Evolutionary conservation across 495 filamentous ascomycete genomes (phyloP), one percentile per base, ranked within the genome.

Genomic region (Daldinia concentrica): DNA sequence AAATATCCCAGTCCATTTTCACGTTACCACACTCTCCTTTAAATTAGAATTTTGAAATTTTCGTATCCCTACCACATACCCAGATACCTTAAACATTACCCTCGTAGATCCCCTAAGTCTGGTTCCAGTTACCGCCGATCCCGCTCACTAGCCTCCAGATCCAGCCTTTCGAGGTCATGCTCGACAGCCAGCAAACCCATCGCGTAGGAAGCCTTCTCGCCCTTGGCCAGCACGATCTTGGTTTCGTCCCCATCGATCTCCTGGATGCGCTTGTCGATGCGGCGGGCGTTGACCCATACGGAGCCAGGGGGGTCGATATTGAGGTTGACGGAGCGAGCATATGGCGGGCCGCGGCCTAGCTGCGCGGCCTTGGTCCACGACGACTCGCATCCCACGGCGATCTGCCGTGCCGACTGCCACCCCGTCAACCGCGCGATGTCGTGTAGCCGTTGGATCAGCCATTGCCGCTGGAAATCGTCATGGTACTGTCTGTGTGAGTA

Each of bases 351-450:
- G 7, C 87, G 85, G 3, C 92, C 92, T 65, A 89, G 78, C 61
- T 88, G 85, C 0, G 88, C 91, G 11, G 90, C 87, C 67, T 87
- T 89, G 48, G 87, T 83, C 95, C 95, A 99, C 4, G 89, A 86
- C 12, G 86, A 88, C 77, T 98, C 94, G 78, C 93, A 97, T 2
- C 93, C 93, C 51, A 86, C 79, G 11, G 92, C 91, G 63, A 98
- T 93, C 36, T 93, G 86, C 39, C 88, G 84, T 22, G 93, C 90
- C 1, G 89, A 91, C 72, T 93, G 90, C 92, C 92, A 98, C 0
- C 95, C 95, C 0, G 93, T 97, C 39, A 95, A 81, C 6, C 90
- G 89, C 3, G 91, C 86, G 37, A 97, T 88, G 75, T 92, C 87
- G 62, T 87, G 86, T 19, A 98, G 82, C 15, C 91, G 89, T 34